Base-by-base conservation (phyloP, 169 alveolate genomes). In the Plasmodium vinckei region DNA sequence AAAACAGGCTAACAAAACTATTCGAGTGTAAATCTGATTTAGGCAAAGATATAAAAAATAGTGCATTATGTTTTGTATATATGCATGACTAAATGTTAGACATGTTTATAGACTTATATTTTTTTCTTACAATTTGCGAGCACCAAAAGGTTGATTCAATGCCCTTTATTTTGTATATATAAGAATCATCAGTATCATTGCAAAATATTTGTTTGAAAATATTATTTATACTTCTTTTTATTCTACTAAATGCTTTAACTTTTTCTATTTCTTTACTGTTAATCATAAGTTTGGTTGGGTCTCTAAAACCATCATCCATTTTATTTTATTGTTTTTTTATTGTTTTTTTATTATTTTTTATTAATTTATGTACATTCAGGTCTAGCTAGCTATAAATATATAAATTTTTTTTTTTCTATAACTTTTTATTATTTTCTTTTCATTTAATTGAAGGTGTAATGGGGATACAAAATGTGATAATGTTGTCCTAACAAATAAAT, bases 91-190 rank as follows among this genome's bases (percentile, higher is more conserved):
- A 21, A 21, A 1, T 21, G 25, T 1, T 21, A 21, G 25, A 21
- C 25, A 21, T n/a, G 3, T 33, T 33, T 33, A 33, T 33, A 33
- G 42, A 33, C 7, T 33, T 33, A 3, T 3, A 27, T 27, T 33
- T 33, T 27, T 33, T 33, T 33, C 70, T 51, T 61, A 73, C 88
- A 23, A 63, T 63, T 61, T 73, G 88, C 3, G 88, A 39, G 10
- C 47, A 27, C 88, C 88, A 73, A n/a, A 73, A 73, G 2, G 88
- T 73, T 51, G 61, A 47, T 42, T 54, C 65, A 3, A 73, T 53
- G 17, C 33, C 57, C 17, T 73, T 73, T 65, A 25, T 60, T 25
- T 73, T 73, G 23, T 47, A 73, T 2, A 47, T 63, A 15, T 61
- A 73, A 15, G 88, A 10, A 47, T 73, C 73, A 23, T 19, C 5